These are phyloP conservation scores for Cladosporium sphaerospermum DNA, from an alignment of 2,329 filamentous ascomycete genomes.

Conservation along the genomic window DNA sequence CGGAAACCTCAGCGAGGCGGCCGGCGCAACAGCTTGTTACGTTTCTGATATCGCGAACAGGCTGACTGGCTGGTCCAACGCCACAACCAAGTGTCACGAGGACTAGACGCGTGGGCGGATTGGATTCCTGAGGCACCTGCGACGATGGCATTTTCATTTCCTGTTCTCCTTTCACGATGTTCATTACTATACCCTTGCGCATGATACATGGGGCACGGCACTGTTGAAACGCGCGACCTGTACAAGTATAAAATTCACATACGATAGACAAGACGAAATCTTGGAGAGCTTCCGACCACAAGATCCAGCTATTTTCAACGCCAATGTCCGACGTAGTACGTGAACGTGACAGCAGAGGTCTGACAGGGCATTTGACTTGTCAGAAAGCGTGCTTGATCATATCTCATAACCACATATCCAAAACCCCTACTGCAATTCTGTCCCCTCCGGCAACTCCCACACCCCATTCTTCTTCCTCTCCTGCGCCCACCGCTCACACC, in stretches of 20 bases:
- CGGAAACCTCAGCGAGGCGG: constrained; percentile 38
- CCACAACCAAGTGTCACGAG: constrained; percentile 16
- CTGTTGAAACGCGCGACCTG: neutral
- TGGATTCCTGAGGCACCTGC: no score
- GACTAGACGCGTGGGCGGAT: neutral
- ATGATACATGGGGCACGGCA: constrained; percentile 1
- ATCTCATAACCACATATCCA: neutral
- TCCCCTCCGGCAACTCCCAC: constrained; percentile 35
- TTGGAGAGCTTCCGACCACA: no score
- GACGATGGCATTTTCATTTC: neutral
- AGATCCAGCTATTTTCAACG: no score
- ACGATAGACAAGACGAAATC: no score
- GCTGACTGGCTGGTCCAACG: constrained; percentile 37
- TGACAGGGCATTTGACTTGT: no score
- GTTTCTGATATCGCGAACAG: constrained; percentile 46
- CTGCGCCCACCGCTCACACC: constrained; percentile 58
- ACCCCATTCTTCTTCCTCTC: constrained; percentile 59
- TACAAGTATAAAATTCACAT: no score
- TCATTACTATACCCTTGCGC: constrained; percentile 3
- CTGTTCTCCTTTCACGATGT: neutral
- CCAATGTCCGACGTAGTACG: no score
- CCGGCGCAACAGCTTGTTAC: constrained; percentile 47
- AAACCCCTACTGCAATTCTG: constrained; percentile 1
- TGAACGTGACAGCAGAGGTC: no score
- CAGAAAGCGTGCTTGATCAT: no score